These are phyloP conservation scores for Botrytis cinerea DNA, from an alignment of 2,329 filamentous ascomycete genomes.

Conservation along the genomic window DNA sequence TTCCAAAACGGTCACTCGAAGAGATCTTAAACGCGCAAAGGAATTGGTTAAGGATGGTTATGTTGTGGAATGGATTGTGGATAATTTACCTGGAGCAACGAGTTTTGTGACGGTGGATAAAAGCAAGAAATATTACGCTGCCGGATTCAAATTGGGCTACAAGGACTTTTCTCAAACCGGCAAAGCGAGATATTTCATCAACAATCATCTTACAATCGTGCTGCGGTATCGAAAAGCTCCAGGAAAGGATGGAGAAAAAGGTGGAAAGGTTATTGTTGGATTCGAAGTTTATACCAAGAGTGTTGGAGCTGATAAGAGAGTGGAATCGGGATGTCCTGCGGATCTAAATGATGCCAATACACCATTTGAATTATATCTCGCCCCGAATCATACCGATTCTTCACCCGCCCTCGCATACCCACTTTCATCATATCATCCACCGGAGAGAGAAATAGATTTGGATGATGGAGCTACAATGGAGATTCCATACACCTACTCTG, in stretches of 20 bases:
- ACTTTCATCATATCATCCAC: conserved; percentile 58
- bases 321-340: conserved; percentile 65
- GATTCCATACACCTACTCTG: conserved; percentile 85
- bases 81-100: conserved; percentile 86
- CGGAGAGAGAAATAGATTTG: conserved; percentile 56
- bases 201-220: conserved; percentile 87
- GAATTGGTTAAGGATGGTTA: conserved; percentile 77
- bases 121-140: conserved; percentile 81
- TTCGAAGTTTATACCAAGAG: conserved; percentile 92
- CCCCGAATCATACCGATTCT: conserved; percentile 60
- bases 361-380: conserved; percentile 68
- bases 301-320: conserved; percentile 61
- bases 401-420: conserved; percentile 51
- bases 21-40: conserved; percentile 66
- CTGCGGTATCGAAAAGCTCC: conserved; percentile 75
- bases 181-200: conserved; percentile 69
- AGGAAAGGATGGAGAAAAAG: conserved; percentile 65
- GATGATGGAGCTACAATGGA: conserved; percentile 67
- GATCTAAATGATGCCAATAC: conserved; percentile 64
- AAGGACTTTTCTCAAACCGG: conserved; percentile 63
- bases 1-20: conserved; percentile 63
- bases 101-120: conserved; percentile 87
- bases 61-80: conserved; percentile 90
- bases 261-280: conserved; percentile 79
- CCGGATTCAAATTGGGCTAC: conserved; percentile 86